Evolutionary conservation across 805 yeast genomes (phyloP), one percentile per base, ranked within the genome.

Genomic region (Wickerhamiella kazuoi): DNA sequence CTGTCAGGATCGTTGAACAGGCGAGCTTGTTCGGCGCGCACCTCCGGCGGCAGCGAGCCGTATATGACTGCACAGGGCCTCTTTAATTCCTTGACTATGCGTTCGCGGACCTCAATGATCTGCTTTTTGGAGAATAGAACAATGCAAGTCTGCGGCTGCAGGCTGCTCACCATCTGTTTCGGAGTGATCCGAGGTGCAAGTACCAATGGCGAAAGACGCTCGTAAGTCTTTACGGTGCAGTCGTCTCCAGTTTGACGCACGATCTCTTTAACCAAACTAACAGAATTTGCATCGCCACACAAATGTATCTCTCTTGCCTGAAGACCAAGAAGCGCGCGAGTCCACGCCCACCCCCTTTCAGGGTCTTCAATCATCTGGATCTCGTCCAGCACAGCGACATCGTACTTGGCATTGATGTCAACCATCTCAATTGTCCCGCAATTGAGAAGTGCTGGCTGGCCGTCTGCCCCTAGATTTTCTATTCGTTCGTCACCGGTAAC

Each of bases 11-110:
- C 58, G 53, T 90, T 90, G 57, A 90, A 90, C 35, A 70, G 64
- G 21, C 63, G 56, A 0, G 96, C 94, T 52, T 90, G 95, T 46
- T 73, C 72, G 2, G 83, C 72, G 47, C 99, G 69, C 0, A 87
- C 82, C 54, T 90, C 97, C 1, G 97, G 94, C 0, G 99, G 99
- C 34, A 90, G 63, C 0, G 94, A 86, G 18, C 99, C 99, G 53
- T 90, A 90, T 23, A 90, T 76, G 2, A 90, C 84, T 1, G 93
- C 94, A 40, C 87, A 93, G 52, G 70, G 75, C 7, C 68, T 58
- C 8, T 50, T 47, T 0, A 93, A 77, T 6, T 56, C 53, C 32
- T 59, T 59, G 53, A 86, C 94, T 41, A 90, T 78, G 40, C 64
- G 60, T 31, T 76, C 69, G 52, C 86, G 82, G 46, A 73, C 57